These are phyloP conservation scores for Calonectria ilicicola DNA, from an alignment of 2,329 filamentous ascomycete species.

Conservation along the genomic window DNA sequence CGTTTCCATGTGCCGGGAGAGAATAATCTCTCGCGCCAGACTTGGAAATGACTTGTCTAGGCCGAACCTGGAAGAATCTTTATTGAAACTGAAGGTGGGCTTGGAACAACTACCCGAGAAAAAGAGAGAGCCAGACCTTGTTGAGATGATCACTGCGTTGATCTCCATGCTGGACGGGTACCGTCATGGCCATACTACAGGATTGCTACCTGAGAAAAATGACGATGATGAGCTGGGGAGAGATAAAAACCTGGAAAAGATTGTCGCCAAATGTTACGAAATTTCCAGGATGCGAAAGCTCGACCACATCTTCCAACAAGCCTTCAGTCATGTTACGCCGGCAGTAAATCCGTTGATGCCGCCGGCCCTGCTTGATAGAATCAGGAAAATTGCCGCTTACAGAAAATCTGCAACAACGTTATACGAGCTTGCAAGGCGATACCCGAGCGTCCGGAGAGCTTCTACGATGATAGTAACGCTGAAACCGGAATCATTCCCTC, in stretches of 20 bases:
- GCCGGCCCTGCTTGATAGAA: slow-evolving; percentile 19
- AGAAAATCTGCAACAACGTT: slow-evolving; percentile 20
- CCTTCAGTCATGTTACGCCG: not conserved
- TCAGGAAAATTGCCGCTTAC: slow-evolving; percentile 33
- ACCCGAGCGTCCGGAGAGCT: not conserved
- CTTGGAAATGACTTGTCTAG: not conserved
- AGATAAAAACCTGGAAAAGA: slow-evolving; percentile 14
- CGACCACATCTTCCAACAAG: slow-evolving; percentile 8
- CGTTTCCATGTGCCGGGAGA: slow-evolving; percentile 25
- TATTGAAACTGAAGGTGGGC: not conserved
- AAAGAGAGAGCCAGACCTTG: not conserved
- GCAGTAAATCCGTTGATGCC: slow-evolving; percentile 3
- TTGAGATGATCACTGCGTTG: not conserved
- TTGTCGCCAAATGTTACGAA: slow-evolving; percentile 14
- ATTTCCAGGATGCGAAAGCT: slow-evolving; percentile 17
- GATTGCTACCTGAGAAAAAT: no score
- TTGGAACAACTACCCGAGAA: not conserved
- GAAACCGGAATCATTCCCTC: not conserved
- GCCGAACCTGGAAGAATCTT: not conserved
- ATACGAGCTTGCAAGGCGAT: slow-evolving; percentile 13
- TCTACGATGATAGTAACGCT: not conserved
- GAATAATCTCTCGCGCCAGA: slow-evolving; percentile 21
- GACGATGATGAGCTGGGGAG: not conserved
- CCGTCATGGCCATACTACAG: not conserved
- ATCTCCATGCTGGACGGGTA: slow-evolving; percentile 1